Conservation (phyloP, 75 land plant species). For the Pseudotsuga menziesii region DNA sequence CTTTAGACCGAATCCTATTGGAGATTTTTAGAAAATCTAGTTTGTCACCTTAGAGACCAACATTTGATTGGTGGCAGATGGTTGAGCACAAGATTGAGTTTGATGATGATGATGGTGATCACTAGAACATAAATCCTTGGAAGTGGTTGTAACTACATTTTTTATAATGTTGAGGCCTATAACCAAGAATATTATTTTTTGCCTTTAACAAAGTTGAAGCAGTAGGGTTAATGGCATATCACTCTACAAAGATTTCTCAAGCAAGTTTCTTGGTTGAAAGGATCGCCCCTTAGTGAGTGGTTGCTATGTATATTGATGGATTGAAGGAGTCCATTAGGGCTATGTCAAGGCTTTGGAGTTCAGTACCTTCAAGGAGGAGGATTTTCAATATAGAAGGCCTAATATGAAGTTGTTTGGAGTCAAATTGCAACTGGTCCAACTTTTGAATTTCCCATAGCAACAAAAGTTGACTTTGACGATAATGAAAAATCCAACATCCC, state of each 20-base stretch:
- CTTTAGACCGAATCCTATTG: neutral
- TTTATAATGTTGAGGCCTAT: neutral
- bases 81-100: neutral
- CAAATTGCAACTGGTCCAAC: neutral
- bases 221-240: neutral
- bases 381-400: neutral
- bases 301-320: neutral
- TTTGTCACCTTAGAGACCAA: neutral
- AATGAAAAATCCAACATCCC: no score
- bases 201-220: neutral
- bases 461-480: neutral
- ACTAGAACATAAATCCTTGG: neutral
- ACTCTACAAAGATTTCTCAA: neutral
- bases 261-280: neutral
- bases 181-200: neutral
- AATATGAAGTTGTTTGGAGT: neutral
- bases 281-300: neutral
- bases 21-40: neutral
- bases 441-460: neutral
- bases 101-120: neutral
- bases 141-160: neutral
- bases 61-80: neutral
- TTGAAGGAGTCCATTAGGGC: no score
- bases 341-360: neutral
- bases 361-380: neutral